Conservation (phyloP, 768 basidiomycete genomes). For the Cubamyces sp. region DNA sequence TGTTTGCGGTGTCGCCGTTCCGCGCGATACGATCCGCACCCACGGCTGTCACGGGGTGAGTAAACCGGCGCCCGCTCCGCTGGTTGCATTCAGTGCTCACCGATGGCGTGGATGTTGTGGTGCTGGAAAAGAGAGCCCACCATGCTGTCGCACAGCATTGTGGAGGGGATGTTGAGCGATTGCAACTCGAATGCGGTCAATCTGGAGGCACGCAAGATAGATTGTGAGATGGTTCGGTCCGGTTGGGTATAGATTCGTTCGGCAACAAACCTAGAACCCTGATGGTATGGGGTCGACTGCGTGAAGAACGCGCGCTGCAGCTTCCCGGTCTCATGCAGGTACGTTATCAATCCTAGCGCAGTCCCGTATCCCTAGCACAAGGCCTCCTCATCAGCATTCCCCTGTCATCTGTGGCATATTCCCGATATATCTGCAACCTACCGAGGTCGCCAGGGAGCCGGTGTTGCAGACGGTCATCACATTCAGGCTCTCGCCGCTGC, state of each 20-base stretch:
- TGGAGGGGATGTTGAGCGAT: slow-evolving; percentile 79
- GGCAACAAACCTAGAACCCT: slow-evolving; percentile 71
- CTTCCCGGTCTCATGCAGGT: slow-evolving; percentile 77
- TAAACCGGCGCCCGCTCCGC: background rate
- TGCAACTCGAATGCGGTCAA: slow-evolving; percentile 90
- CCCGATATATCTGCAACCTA: slow-evolving; percentile 40
- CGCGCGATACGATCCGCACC: slow-evolving; percentile 88
- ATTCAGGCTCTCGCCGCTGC: slow-evolving; percentile 58
- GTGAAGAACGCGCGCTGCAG: slow-evolving; percentile 89
- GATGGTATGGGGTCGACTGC: slow-evolving; percentile 93
- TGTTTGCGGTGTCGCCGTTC: slow-evolving; percentile 98
- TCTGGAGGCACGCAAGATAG: slow-evolving; percentile 42
- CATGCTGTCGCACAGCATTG: slow-evolving; percentile 98
- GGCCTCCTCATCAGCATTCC: slow-evolving; percentile 9
- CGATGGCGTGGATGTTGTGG: slow-evolving; percentile 79
- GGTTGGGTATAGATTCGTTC: no score
- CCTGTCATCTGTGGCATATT: background rate
- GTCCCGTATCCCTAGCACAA: slow-evolving; percentile 90
- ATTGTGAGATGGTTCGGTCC: no score
- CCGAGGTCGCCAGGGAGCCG: slow-evolving; percentile 94
- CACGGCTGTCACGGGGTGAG: slow-evolving; percentile 53
- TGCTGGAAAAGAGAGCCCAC: slow-evolving; percentile 94
- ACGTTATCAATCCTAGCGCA: slow-evolving; percentile 90
- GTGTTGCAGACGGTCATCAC: slow-evolving; percentile 97
- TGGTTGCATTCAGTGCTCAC: slow-evolving; percentile 42